Evolutionary conservation across 257 asterid species (phyloP), one percentile per base, ranked within the genome.

Genomic region (Lavandula angustifolia): DNA sequence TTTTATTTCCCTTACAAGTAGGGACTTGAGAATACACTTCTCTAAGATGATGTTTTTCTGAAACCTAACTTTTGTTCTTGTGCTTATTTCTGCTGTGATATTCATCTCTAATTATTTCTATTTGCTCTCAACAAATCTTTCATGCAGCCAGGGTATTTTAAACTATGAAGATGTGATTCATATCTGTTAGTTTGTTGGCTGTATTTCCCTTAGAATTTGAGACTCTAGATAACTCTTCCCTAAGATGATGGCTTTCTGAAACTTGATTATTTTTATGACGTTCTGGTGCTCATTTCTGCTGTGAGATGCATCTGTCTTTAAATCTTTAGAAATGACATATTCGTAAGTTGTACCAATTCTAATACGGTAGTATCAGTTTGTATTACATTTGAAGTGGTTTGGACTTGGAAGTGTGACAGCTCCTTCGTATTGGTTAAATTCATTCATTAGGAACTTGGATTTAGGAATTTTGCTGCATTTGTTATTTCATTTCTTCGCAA

Each of bases 31-130:
- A 18, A n/a, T n/a, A n/a, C n/a, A n/a, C n/a, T n/a, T n/a, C n/a
- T n/a, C n/a, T n/a, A n/a, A n/a, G n/a, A n/a, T 44, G 3, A 35
- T 10, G 37, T 52, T 54, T 61, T 16, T 35, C 50, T 51, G 51
- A 10, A 60, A 51, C 7, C 8, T 41, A 13, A 27, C 38, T 12
- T 1, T 38, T 7, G 22, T 18, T 13, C 27, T 3, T 10, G 1
- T 6, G 7, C 7, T 35, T 6, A 35, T 35, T 9, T 0, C 13
- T 3, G 38, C 40, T 7, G 3, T 59, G 4, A 42, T 33, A 2
- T 53, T n/a, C 2, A 10, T 41, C 11, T 3, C 47, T 41, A 3
- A n/a, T 10, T 41, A 41, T 9, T n/a, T n/a, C n/a, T n/a, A n/a
- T n/a, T n/a, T 18, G n/a, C n/a, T n/a, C 41, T 60, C 27, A 7